phyloP scores from a whole-genome alignment of 2,329 filamentous ascomycete genomes.

The Claviceps maximensis region DNA sequence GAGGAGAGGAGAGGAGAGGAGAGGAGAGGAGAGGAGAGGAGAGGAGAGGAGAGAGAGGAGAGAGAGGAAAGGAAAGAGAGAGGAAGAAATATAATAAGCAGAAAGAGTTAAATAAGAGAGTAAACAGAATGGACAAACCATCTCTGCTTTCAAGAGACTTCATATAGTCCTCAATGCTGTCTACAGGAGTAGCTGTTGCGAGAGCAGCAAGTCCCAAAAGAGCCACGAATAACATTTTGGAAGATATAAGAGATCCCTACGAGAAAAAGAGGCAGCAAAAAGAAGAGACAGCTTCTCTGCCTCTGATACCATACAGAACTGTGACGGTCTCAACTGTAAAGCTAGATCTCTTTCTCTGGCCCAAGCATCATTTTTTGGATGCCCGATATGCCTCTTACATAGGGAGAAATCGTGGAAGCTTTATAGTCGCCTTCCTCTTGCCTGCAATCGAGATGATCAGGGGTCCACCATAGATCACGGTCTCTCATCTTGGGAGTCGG shows the following conservation, averaged over 20 bases:
- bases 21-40: too few relatives aligned
- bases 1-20: too few relatives aligned
- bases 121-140: background rate
- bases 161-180: constrained; percentile 13
- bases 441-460: too few relatives aligned
- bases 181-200: constrained; percentile 14
- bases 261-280: background rate
- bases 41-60: too few relatives aligned
- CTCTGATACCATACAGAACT: too few relatives aligned
- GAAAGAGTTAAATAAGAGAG: too few relatives aligned
- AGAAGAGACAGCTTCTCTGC: background rate
- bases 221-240: constrained; percentile 12
- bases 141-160: constrained; percentile 18
- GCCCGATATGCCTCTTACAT: background rate
- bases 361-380: background rate
- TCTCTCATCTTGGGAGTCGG: too few relatives aligned
- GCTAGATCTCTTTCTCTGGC: background rate
- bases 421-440: background rate
- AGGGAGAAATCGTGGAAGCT: background rate
- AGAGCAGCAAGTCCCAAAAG: constrained; percentile 15
- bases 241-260: background rate
- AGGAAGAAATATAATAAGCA: too few relatives aligned
- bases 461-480: too few relatives aligned
- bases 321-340: background rate
- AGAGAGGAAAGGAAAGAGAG: too few relatives aligned